These are phyloP conservation scores for Solanum dulcamara DNA, from an alignment of 257 asterid species.

Conservation along the genomic window DNA sequence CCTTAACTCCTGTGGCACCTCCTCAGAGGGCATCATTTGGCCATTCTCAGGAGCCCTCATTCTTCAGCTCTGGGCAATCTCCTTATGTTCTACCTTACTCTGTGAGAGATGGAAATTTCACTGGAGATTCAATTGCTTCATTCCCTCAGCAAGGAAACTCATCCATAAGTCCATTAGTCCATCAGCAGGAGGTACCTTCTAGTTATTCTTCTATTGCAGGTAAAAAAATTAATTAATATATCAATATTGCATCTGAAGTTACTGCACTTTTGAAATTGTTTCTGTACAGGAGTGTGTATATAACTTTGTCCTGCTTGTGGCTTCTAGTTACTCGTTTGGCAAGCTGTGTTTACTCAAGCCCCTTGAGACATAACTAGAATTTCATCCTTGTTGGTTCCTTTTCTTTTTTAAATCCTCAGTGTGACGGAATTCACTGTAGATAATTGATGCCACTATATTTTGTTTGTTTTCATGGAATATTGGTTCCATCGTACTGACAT, in stretches of 20 bases:
- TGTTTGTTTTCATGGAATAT: background rate
- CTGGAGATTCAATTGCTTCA: slow-evolving; percentile 46
- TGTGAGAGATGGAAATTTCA: slow-evolving; percentile 42
- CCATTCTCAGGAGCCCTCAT: slow-evolving; percentile 37
- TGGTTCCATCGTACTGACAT: background rate
- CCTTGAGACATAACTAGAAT: background rate
- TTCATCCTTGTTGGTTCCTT: background rate
- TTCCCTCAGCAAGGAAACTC: slow-evolving; percentile 42
- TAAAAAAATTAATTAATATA: slow-evolving; percentile 47
- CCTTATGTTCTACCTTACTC: slow-evolving; percentile 36
- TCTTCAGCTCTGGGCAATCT: slow-evolving; percentile 34
- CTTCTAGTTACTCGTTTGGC: background rate
- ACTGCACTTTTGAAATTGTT: slow-evolving; percentile 26
- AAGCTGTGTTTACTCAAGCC: background rate
- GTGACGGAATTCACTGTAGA: background rate
- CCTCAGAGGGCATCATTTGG: slow-evolving; percentile 24
- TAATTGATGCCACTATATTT: background rate
- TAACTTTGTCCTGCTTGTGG: background rate
- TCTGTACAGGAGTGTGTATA: background rate
- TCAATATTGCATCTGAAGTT: slow-evolving; percentile 33
- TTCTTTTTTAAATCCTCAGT: background rate
- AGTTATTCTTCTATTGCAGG: slow-evolving; percentile 99
- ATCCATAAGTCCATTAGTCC: slow-evolving; percentile 53
- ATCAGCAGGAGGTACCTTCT: slow-evolving; percentile 99
- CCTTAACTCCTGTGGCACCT: slow-evolving; percentile 27